Evolutionary conservation across 345 rosid species (phyloP), one percentile per base, ranked within the genome.

Genomic region (Nephelium lappaceum): DNA sequence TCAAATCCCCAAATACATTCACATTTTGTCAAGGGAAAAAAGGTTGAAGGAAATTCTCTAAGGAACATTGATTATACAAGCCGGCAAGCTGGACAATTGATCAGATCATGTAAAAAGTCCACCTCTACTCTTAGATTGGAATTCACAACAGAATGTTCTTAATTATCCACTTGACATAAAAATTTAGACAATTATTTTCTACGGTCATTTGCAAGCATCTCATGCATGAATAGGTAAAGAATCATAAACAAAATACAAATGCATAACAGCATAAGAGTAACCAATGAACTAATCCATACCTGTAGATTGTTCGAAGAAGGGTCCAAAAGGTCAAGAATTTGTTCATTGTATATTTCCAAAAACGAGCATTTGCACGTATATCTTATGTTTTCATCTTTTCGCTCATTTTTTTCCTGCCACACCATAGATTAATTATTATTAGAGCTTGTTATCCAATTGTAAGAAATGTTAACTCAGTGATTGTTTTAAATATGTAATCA

Each of bases 271-370:
- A n/a, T n/a, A n/a, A n/a, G n/a, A n/a, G n/a, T n/a, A n/a, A n/a
- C n/a, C 55, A 31, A 64, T 15, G 39, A 24, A 71, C 45, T 57
- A 8, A 79, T 73, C 39, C 70, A 36, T 77, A 95, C 99, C 97
- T 94, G 99, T 77, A 97, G 85, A 79, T 97, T 94, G 74, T 18
- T 84, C 53, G 95, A 86, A 69, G 98, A 90, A 36, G 99, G 94
- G 70, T 97, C 98, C 89, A 97, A 81, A 73, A 97, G 97, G 84
- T 97, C 98, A 83, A 94, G 91, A 81, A 97, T 97, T 77, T 94
- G 99, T 80, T 97, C 99, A 42, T 97, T 97, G 84, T 97, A 97
- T 68, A 97, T 97, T 84, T 97, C 99, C 87, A 94, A 74, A 87
- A 97, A 97, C 4, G 99, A 97, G 90, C 99, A 97, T 84, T 85